phyloP scores from a whole-genome alignment of 371 early-diverging fungal genomes.

The Zychaea mexicana region DNA sequence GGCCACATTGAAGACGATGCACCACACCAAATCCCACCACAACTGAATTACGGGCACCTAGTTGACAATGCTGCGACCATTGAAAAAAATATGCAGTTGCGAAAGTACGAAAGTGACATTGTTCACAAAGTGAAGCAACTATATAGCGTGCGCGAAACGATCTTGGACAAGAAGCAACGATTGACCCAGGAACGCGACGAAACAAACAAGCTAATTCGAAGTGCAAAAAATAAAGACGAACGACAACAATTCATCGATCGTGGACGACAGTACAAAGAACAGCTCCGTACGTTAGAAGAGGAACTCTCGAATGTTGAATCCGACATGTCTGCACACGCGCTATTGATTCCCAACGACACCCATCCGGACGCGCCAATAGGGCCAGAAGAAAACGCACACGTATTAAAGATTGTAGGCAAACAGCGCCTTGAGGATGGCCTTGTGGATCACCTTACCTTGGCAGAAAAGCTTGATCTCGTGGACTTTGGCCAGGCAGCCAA shows the following conservation, averaged over 20 bases:
- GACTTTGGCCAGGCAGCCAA: conserved; percentile 86
- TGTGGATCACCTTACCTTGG: conserved; percentile 74
- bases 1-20: conserved; percentile 14
- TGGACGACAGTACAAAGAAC: conserved; percentile 40
- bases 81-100: conserved; percentile 52
- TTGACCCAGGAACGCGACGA: conserved; percentile 54
- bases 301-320: conserved; percentile 42
- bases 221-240: conserved; percentile 16
- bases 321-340: conserved; percentile 54
- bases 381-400: conserved; percentile 58
- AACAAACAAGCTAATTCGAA: conserved; percentile 30
- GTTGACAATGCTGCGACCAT: conserved; percentile 53
- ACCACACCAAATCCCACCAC: conserved; percentile 47
- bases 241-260: conserved; percentile 13
- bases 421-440: conserved; percentile 26
- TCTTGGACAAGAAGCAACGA: conserved; percentile 34
- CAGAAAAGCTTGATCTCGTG: conserved; percentile 64
- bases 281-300: conserved; percentile 39
- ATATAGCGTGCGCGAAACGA: conserved; percentile 40
- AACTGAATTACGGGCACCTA: conserved; percentile 63
- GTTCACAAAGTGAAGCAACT: conserved; percentile 47
- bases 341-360: conserved; percentile 74
- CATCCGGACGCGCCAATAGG: conserved; percentile 71
- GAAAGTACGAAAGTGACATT: conserved; percentile 54
- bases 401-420: conserved; percentile 52